Evolutionary conservation across 2,329 filamentous ascomycete species (phyloP), one percentile per base, ranked within the genome.

Genomic region (Exserohilum turcica): DNA sequence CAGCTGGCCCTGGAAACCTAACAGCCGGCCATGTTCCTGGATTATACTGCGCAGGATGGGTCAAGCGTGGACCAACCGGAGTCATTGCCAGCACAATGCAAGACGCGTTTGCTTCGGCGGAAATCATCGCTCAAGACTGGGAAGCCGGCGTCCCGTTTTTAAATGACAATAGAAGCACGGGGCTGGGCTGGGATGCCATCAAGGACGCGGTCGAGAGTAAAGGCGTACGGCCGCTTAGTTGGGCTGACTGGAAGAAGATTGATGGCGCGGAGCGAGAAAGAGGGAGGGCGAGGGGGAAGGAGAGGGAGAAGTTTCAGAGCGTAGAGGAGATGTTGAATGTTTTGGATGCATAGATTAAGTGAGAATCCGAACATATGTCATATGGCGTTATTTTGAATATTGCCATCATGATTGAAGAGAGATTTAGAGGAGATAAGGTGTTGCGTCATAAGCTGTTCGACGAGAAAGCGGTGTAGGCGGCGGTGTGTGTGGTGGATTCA

Each of bases 61-160:
- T 97, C 8, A 97, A 97, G 78, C 85, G 89, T 31, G 94, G 94
- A 0, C 93, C 94, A 0, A 97, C 92, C 0, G 94, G 94, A 2
- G 92, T 97, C 3, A 99, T 99, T 72, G 93, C 93, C 1, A 92
- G 88, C 27, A 99, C 94, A 0, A 96, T 99, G 91, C 85, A 89
- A 54, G 94, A 99, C 72, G 93, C 94, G 0, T 99, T 97, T 67
- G 83, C 84, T 7, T 96, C 92, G 0, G 94, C 87, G 1, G 92
- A 97, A 70, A 86, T 88, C 2, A 89, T 99, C 57, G 84, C 84
- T 0, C 77, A 83, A n/a, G 94, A 99, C 69, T 93, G 91, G 88
- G 68, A 77, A 43, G 68, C 71, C 0, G 65, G 73, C 5, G 74
- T 73, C 8, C 74, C 72, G 0, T 84, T 86, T 48, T 64, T 85